phyloP scores from a whole-genome alignment of 176 grass and related monocot genomes.

The Elymus sibiricus region DNA sequence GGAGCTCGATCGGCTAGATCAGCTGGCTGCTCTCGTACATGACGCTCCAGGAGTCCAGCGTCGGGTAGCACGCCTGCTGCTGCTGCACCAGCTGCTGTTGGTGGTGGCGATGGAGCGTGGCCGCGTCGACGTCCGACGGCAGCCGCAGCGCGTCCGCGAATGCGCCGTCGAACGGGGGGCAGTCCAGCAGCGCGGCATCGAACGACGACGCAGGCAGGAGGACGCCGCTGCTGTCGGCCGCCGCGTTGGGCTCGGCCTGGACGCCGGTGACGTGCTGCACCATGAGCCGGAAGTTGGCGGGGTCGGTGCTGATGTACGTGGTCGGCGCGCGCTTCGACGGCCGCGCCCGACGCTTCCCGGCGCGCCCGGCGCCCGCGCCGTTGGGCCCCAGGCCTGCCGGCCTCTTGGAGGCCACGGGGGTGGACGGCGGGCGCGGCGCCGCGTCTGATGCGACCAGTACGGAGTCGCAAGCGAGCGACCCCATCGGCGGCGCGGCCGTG shows the following conservation, averaged over 20 bases:
- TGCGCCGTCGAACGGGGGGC: too few relatives aligned
- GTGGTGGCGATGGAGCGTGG: not conserved
- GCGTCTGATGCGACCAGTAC: not conserved
- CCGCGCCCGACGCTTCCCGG: slow-evolving; percentile 56
- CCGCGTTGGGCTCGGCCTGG: slow-evolving; percentile 7
- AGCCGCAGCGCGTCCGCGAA: not conserved
- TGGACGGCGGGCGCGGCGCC: too few relatives aligned
- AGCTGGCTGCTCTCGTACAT: slow-evolving; percentile 18
- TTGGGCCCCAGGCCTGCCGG: not conserved
- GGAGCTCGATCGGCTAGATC: not conserved
- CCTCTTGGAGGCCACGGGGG: not conserved
- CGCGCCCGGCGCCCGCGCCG: not conserved
- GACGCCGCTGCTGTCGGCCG: not conserved
- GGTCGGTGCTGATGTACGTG: slow-evolving; percentile 86
- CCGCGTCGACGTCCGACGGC: not conserved
- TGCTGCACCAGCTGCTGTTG: not conserved
- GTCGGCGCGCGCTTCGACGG: slow-evolving; percentile 55
- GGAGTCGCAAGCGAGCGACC: not conserved
- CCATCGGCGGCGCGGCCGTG: not conserved
- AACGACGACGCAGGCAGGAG: not conserved
- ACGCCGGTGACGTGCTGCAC: slow-evolving; percentile 74
- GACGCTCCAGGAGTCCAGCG: slow-evolving; percentile 62
- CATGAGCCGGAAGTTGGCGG: slow-evolving; percentile 77
- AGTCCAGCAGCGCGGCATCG: not conserved
- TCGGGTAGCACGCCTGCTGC: slow-evolving; percentile 41